Evolutionary conservation across 2,329 filamentous ascomycete genomes (phyloP).

Genomic region (Talaromyces sp.): DNA sequence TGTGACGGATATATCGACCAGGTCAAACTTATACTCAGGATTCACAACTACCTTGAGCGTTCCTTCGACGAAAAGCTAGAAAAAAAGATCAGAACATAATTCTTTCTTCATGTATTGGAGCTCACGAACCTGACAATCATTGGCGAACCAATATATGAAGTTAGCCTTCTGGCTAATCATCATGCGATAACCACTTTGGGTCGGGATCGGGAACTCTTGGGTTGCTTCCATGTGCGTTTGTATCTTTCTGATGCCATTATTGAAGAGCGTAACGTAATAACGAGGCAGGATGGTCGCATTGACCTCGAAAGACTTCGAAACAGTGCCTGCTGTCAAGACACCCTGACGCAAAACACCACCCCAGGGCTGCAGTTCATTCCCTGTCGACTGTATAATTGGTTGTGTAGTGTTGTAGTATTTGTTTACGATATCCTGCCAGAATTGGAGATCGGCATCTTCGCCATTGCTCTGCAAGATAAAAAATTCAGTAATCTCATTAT

Average conservation of each 20-base stretch:
- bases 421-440: conserved; percentile 75
- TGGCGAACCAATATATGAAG: conserved; percentile 84
- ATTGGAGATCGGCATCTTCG: conserved; percentile 62
- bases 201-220: conserved; percentile 50
- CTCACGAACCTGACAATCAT: conserved; percentile 67
- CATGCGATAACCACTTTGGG: conserved; percentile 60
- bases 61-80: conserved; percentile 69
- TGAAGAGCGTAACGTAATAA: conserved; percentile 86
- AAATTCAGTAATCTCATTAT: neutral
- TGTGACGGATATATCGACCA: conserved; percentile 73
- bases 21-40: conserved; percentile 70
- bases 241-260: conserved; percentile 77
- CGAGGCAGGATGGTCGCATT: conserved; percentile 73
- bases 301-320: conserved; percentile 82
- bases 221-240: conserved; percentile 76
- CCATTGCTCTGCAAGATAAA: conserved; percentile 46
- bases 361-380: conserved; percentile 37
- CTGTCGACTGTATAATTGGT: conserved; percentile 52
- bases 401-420: conserved; percentile 60
- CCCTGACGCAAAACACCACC: conserved; percentile 65
- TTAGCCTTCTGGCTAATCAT: conserved; percentile 73
- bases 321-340: conserved; percentile 50
- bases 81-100: conserved; percentile 3
- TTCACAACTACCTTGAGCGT: conserved; percentile 75
- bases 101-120: too few relatives aligned